Conservation (phyloP, 805 yeast genomes). For the Candida nanaspora region DNA sequence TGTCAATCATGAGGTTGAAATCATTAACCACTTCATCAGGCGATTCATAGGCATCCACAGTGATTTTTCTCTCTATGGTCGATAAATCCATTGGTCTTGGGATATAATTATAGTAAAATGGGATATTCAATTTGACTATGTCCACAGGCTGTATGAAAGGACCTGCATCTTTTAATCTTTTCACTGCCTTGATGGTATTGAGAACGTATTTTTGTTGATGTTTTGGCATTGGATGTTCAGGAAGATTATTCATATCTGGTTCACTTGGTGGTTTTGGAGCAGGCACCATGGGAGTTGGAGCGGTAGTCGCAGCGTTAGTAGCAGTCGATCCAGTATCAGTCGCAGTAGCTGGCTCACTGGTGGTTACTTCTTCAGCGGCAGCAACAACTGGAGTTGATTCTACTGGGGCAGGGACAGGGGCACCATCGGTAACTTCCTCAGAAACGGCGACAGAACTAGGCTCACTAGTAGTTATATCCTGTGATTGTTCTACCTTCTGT, state of each 20-base stretch:
- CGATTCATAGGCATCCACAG: conserved; percentile 60
- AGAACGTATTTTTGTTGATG: conserved; percentile 81
- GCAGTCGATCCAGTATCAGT: conserved; percentile 1
- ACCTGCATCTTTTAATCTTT: conserved; percentile 83
- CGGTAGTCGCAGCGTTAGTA: conserved; percentile 2
- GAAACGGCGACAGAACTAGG: too few species aligned
- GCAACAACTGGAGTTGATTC: too few species aligned
- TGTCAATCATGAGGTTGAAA: conserved; percentile 75
- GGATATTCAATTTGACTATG: conserved; percentile 78
- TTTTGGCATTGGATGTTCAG: conserved; percentile 60
- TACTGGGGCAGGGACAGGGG: too few species aligned
- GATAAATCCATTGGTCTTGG: conserved; percentile 89
- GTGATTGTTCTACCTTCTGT: neutral
- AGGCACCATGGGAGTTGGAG: conserved; percentile 35
- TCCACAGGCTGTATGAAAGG: conserved; percentile 92
- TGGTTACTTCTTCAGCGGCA: too few species aligned
- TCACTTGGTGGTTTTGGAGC: conserved; percentile 73
- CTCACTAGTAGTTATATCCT: neutral
- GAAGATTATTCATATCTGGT: conserved; percentile 66
- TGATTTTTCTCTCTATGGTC: conserved; percentile 79
- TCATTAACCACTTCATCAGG: conserved; percentile 67
- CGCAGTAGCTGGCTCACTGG: neutral
- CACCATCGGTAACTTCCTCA: too few species aligned
- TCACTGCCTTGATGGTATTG: conserved; percentile 77
- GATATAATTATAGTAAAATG: conserved; percentile 79